A percentile compares a stretch with the other conserved stretches of the same genome.
phyloP scores from a whole-genome alignment of 495 filamentous ascomycete species.

The Hypoxylon intermedium region DNA sequence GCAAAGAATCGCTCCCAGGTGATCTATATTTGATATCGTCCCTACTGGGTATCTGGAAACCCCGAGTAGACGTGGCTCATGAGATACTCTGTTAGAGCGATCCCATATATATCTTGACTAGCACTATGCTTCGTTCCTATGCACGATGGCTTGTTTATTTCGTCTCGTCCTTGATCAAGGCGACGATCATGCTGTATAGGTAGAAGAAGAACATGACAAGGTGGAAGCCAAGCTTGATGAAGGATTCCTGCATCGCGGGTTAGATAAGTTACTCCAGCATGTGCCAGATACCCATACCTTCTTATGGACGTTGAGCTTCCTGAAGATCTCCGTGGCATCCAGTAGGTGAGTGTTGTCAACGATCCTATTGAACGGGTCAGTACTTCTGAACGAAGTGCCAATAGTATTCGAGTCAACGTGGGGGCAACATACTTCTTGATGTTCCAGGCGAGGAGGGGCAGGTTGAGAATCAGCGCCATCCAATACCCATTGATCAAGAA shows the following conservation, averaged over 20 bases:
- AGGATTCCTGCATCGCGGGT: conserved; percentile 76
- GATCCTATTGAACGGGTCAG: conserved; percentile 68
- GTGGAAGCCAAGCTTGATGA: conserved; percentile 99
- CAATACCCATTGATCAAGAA: conserved; percentile 99
- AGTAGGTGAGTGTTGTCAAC: conserved; percentile 95
- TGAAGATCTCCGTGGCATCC: conserved; percentile 99
- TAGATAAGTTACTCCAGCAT: not conserved
- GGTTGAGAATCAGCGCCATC: conserved; percentile 88
- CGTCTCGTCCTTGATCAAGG: conserved; percentile 93
- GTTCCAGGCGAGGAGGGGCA: conserved; percentile 92
- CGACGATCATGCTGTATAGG: conserved; percentile 99
- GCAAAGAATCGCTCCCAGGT: conserved; percentile 21
- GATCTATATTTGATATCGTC: conserved; percentile 17
- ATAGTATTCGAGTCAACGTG: not conserved
- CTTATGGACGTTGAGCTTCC: conserved; percentile 98
- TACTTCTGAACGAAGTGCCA: not conserved
- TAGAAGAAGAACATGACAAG: conserved; percentile 99
- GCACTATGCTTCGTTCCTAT: conserved; percentile 2
- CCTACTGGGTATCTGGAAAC: conserved; percentile 9
- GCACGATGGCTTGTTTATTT: conserved; percentile 61
- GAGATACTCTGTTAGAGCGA: conserved; percentile 13
- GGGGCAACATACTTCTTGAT: conserved; percentile 82
- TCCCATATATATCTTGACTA: conserved; percentile 10
- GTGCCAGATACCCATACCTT: conserved; percentile 66
- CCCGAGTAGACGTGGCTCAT: conserved; percentile 19